A percentile compares a stretch with the other conserved stretches of the same genome.
Evolutionary conservation across 2,329 filamentous ascomycete species (phyloP).

Genomic region (Xenosphaeropsis pyriputrescens): DNA sequence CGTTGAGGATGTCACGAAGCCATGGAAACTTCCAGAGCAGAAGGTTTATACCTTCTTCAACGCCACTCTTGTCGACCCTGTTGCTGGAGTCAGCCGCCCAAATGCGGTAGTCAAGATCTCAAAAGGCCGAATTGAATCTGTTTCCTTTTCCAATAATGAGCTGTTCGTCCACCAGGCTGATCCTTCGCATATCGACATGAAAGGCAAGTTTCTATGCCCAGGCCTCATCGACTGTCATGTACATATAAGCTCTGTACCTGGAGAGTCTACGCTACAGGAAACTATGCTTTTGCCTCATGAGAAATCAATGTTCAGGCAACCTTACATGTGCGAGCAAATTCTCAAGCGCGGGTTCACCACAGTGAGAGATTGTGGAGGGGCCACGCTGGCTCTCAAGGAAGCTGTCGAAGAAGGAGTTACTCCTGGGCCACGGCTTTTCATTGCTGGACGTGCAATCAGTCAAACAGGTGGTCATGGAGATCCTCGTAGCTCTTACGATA

Average conservation of each 20-base stretch:
- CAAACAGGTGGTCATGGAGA: slow-evolving; percentile 46
- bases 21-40: neutral
- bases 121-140: slow-evolving; percentile 18
- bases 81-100: slow-evolving; percentile 16
- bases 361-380: slow-evolving; percentile 42
- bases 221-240: slow-evolving; percentile 37
- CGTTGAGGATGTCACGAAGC: neutral
- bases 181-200: slow-evolving; percentile 17
- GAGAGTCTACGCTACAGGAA: slow-evolving; percentile 21
- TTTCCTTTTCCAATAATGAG: neutral
- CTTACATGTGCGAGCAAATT: slow-evolving; percentile 32
- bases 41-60: slow-evolving; percentile 21
- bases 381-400: slow-evolving; percentile 35
- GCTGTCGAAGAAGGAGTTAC: slow-evolving; percentile 39
- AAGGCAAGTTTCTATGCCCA: slow-evolving; percentile 29
- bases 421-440: slow-evolving; percentile 39
- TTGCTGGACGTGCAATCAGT: slow-evolving; percentile 34
- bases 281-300: slow-evolving; percentile 20
- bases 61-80: slow-evolving; percentile 27
- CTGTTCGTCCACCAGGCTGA: neutral
- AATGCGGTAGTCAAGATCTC: slow-evolving; percentile 19
- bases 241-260: slow-evolving; percentile 28
- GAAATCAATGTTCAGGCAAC: slow-evolving; percentile 25
- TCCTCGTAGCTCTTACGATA: slow-evolving; percentile 26
- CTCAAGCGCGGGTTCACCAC: slow-evolving; percentile 42